Base-by-base conservation (phyloP, 495 filamentous ascomycete species). In the Oidiodendron maius region DNA sequence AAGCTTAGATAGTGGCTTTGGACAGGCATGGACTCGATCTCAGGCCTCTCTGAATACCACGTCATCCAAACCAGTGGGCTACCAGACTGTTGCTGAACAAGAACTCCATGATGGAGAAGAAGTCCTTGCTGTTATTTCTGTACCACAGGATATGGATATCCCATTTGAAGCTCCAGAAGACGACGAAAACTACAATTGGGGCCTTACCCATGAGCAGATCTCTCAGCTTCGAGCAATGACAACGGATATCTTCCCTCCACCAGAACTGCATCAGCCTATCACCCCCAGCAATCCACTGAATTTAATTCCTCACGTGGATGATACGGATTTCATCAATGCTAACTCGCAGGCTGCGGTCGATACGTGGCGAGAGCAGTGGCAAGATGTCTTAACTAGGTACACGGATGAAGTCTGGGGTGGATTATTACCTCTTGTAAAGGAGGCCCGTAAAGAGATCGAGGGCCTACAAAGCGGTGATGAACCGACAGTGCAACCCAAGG, bases 341-440 rank as follows among this genome's bases (percentile, higher is more conserved):
- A 13, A 37, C 40, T 10, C 47, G 40, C 22, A 49, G 44, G 75
- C 76, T 48, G 67, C 66, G 22, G 69, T 64, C 41, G 58, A 67
- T 36, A 47, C 68, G 4, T 77, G 73, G 75, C 58, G 70, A 38
- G 57, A 46, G 37, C 71, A 83, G 40, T 84, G 84, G 85, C 65
- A 78, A 10, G 64, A 66, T 30, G 77, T 86, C 2, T 71, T 88
- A 55, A 81, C 75, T 30, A 66, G 69, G 25, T 89, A 89, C 57
- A 74, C 80, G 25, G 83, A 89, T 62, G 83, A 88, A 49, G 83
- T 91, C 10, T 91, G 87, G 86, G 87, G 86, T 50, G 82, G 81
- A 52, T 61, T 88, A 35, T 56, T 70, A 17, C 74, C 79, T n/a
- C 67, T 83, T 32, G 67, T 86, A 24, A 68, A 77, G 49, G 74